A percentile compares a stretch with the other conserved stretches of the same genome.
Evolutionary conservation across 305 asterid species (phyloP).

Genomic region (Lippia alba): DNA sequence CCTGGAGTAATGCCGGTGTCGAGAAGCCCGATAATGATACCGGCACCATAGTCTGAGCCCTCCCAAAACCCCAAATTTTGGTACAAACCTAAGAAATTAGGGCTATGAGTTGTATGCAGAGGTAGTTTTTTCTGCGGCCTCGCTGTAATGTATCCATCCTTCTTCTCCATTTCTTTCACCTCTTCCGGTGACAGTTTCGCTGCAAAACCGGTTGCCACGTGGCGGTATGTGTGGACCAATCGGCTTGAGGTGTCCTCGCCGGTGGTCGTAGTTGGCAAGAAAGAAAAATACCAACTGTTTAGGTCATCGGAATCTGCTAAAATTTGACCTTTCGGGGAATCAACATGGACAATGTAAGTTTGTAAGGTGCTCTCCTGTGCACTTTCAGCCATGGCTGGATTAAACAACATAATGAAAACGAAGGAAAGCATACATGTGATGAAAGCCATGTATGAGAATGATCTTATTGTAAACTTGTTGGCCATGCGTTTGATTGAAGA

Average conservation of each 20-base stretch:
- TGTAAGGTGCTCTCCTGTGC: constrained; percentile 22
- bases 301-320: constrained; percentile 32
- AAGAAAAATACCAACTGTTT: constrained; percentile 40
- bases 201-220: constrained; percentile 54
- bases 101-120: constrained; percentile 55
- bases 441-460: constrained; percentile 31
- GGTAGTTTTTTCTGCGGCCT: constrained; percentile 39
- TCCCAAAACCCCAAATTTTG: constrained; percentile 48
- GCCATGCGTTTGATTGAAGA: constrained; percentile 25
- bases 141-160: constrained; percentile 50
- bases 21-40: constrained; percentile 44
- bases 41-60: constrained; percentile 40
- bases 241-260: constrained; percentile 26
- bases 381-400: constrained; percentile 25
- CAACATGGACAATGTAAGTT: constrained; percentile 53
- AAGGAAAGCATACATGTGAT: constrained; percentile 28
- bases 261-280: constrained; percentile 37
- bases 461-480: constrained; percentile 10
- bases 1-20: constrained; percentile 51
- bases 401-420: constrained; percentile 21
- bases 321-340: constrained; percentile 24
- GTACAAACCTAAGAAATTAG: constrained; percentile 49
- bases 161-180: constrained; percentile 48
- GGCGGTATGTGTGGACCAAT: constrained; percentile 51
- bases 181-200: constrained; percentile 48